phyloP scores from a whole-genome alignment of 352 stramenopile species.

The Phytophthora cactorum region DNA sequence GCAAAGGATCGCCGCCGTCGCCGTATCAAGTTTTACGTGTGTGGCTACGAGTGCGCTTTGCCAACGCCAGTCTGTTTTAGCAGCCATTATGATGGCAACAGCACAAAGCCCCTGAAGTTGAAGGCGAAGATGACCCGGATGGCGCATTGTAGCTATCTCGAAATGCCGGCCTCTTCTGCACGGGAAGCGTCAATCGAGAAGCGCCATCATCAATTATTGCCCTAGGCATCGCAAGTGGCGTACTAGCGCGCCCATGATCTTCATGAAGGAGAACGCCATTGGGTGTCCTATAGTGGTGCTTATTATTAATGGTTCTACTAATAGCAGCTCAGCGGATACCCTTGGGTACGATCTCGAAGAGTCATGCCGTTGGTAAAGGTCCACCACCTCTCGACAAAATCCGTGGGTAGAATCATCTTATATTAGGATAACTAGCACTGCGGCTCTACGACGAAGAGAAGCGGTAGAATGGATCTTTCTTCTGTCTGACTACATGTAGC shows the following conservation, averaged over 20 bases:
- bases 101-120: not conserved
- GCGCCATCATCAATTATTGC: conserved; percentile 5
- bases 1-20: not conserved
- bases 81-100: conserved; percentile 11
- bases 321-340: not conserved
- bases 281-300: not conserved
- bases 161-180: conserved; percentile 4
- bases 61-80: conserved; percentile 20
- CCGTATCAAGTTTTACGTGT: conserved; percentile 17
- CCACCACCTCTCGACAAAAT: conserved; percentile 3
- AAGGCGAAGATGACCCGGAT: conserved; percentile 10
- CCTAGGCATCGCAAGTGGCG: conserved; percentile 2
- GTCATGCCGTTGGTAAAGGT: not conserved
- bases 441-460: not conserved
- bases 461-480: not conserved
- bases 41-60: not conserved
- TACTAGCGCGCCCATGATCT: too few relatives aligned
- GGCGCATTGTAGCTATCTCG: conserved; percentile 11
- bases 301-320: too few relatives aligned
- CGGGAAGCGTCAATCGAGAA: conserved; percentile 15
- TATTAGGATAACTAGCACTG: not conserved
- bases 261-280: not conserved
- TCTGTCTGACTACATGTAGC: not conserved
- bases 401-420: not conserved
- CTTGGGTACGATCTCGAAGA: conserved; percentile 2